Conservation (phyloP, 345 rosid genomes). For the Citropsis articulata region DNA sequence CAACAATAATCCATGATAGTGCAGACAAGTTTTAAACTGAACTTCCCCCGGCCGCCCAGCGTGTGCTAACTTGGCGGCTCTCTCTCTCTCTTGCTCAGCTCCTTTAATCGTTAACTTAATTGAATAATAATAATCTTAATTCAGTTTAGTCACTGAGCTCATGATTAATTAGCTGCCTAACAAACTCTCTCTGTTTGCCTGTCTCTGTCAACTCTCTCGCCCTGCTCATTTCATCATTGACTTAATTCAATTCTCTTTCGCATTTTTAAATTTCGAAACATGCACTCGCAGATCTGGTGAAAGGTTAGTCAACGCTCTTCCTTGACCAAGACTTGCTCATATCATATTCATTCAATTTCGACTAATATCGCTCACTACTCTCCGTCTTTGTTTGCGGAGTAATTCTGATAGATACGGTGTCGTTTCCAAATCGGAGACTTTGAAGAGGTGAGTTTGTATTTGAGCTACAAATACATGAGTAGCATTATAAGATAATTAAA, state of each 20-base stretch:
- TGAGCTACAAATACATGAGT: not conserved
- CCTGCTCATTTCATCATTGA: not conserved
- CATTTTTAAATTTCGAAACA: not conserved
- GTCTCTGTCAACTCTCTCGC: not conserved
- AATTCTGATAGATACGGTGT: not conserved
- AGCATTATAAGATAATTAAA: too few species aligned
- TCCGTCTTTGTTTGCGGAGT: not conserved
- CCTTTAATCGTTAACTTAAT: not conserved
- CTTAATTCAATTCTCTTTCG: not conserved
- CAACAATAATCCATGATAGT: not conserved
- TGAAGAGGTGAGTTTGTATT: not conserved
- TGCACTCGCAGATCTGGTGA: conserved; percentile 12
- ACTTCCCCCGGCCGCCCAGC: not conserved
- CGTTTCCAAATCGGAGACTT: not conserved
- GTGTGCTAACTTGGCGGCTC: conserved; percentile 22
- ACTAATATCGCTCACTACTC: not conserved
- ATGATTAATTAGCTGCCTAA: not conserved
- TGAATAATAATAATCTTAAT: not conserved
- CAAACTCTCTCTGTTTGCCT: not conserved
- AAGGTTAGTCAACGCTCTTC: conserved; percentile 9
- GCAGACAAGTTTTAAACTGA: not conserved
- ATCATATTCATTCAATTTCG: not conserved
- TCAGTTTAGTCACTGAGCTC: not conserved
- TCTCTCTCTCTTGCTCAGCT: not conserved
- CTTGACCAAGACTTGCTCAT: not conserved